phyloP scores from a whole-genome alignment of 805 yeast species.

The Yamadazyma philogaea region DNA sequence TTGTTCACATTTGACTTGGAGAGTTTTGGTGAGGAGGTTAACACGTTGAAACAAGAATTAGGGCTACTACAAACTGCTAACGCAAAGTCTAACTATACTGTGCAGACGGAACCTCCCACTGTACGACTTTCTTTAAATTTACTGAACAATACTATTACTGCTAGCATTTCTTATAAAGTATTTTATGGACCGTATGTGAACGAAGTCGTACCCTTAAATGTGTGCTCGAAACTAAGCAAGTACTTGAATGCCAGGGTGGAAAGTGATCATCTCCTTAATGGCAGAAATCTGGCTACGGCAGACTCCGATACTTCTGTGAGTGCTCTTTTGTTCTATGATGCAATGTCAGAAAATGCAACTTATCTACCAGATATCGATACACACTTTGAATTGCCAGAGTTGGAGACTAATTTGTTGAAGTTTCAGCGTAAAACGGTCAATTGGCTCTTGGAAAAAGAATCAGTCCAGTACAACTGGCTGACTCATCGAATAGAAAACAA shows the following conservation, averaged over 20 bases:
- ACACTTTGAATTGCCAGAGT: conserved; percentile 36
- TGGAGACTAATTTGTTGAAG: conserved; percentile 41
- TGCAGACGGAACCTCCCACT: conserved; percentile 7
- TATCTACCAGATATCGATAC: conserved; percentile 15
- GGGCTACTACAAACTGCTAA: conserved; percentile 4
- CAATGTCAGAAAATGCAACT: conserved; percentile 46
- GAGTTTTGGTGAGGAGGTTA: neutral
- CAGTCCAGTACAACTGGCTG: conserved; percentile 31
- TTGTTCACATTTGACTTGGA: conserved; percentile 5
- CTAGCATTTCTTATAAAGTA: conserved; percentile 16
- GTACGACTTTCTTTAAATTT: conserved; percentile 14
- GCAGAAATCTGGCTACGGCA: neutral
- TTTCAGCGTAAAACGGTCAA: conserved; percentile 55
- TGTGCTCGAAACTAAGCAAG: conserved; percentile 14
- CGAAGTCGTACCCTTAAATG: conserved; percentile 18
- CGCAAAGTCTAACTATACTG: conserved; percentile 6
- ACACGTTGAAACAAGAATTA: neutral
- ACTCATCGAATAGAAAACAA: conserved; percentile 21
- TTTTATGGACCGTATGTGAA: conserved; percentile 18
- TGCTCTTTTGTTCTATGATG: conserved; percentile 46
- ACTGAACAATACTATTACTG: conserved; percentile 11
- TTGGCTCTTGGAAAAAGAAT: conserved; percentile 57
- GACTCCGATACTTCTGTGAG: conserved; percentile 22
- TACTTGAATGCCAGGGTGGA: conserved; percentile 7
- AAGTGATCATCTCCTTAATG: conserved; percentile 7